Evolutionary conservation across 108 stramenopile genomes (phyloP), one percentile per base, ranked within the genome.

Genomic region (Fragilaria radians): DNA sequence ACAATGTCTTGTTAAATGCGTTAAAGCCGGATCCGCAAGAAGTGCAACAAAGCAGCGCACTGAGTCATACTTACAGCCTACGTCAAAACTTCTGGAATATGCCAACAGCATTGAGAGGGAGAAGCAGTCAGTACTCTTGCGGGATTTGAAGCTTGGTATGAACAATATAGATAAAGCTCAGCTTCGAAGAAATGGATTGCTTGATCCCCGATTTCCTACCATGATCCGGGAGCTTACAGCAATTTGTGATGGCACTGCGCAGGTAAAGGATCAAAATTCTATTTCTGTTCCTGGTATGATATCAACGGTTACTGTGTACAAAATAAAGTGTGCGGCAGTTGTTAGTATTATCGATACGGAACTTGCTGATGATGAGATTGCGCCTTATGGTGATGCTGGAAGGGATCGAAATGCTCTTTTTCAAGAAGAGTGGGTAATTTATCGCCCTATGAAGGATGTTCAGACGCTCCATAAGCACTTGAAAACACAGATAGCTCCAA

Each of bases 91-190:
- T 22, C 58, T 92, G 30, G 70, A 83, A 22, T 86, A 73, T 76
- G 91, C 91, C 23, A 68, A 23, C n/a, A 65, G 62, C 47, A 63
- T 63, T 54, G 29, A 74, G 70, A 45, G 77, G 59, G 78, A 80
- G 46, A 75, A 78, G 32, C 78, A 85, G 34, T 76, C 79, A 4
- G 57, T 64, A 29, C 60, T 89, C 28, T 72, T 85, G 48, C 76
- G 87, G 28, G 91, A 92, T 59, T 68, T 92, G 54, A 86, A 80
- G 51, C 48, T 92, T 25, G 91, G 91, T 19, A 74, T 90, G 22
- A 86, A 86, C 57, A 81, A 85, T 48, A 82, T 92, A 50, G 91
- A 92, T 56, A 53, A 80, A 19, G 85, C 74, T 29, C 91, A 92
- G 54, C 79, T 92, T 9, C 71, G 80, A 48, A 61, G 91, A 46